These are phyloP conservation scores for Calonectria hongkongensis DNA, from an alignment of 2,329 filamentous ascomycete species.

Conservation along the genomic window DNA sequence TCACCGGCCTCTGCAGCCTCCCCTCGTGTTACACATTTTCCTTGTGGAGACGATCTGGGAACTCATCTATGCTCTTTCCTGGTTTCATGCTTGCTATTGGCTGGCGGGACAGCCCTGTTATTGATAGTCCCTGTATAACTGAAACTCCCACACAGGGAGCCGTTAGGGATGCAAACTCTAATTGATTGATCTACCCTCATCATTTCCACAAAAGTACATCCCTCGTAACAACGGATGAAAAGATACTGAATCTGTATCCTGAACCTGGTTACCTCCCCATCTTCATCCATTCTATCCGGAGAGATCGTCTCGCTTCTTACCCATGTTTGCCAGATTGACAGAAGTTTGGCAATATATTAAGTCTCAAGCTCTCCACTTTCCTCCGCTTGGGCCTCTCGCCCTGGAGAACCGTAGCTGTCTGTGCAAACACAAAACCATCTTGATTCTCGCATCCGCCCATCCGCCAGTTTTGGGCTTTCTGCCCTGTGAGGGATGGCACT, in stretches of 20 bases:
- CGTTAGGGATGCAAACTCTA: slow-evolving; percentile 11
- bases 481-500: slow-evolving; percentile 9
- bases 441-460: background rate
- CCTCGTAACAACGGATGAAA: no score
- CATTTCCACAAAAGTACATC: slow-evolving; percentile 4
- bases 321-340: background rate
- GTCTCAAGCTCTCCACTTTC: background rate
- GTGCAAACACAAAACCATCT: background rate
- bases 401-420: no score
- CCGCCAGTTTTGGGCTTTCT: background rate
- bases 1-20: background rate
- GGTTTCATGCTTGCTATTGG: background rate
- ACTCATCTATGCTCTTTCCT: background rate
- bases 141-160: background rate
- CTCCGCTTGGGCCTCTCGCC: background rate
- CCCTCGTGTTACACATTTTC: background rate
- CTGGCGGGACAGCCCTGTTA: background rate
- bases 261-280: slow-evolving; percentile 2
- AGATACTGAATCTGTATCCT: background rate
- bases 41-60: background rate
- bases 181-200: background rate
- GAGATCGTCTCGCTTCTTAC: background rate
- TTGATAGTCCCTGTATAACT: slow-evolving; percentile 7
- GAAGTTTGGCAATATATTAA: background rate
- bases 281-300: background rate